Evolutionary conservation across 208 protist genomes (phyloP).

Genomic region (Leptomonas seymouri): DNA sequence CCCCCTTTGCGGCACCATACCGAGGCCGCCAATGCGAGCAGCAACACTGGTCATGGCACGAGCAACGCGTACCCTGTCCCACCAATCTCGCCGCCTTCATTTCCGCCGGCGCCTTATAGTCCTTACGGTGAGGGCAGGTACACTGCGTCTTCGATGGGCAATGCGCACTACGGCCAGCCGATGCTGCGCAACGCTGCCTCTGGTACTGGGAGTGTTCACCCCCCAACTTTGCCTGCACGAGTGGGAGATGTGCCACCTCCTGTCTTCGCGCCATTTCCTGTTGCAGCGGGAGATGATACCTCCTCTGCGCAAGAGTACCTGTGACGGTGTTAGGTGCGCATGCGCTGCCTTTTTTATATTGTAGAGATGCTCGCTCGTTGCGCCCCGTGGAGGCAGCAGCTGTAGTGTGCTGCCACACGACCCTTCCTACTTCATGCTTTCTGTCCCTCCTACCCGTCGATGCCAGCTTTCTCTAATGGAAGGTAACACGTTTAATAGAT

Average conservation of each 20-base stretch:
- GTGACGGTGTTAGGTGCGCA: not conserved
- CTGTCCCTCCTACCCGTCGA: not conserved
- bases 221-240: not conserved
- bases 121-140: not conserved
- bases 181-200: not conserved
- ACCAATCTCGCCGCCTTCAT: not conserved
- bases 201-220: too few relatives aligned
- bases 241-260: constrained; percentile 1
- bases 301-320: constrained; percentile 1
- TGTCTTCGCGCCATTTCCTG: constrained; percentile 15
- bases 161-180: not conserved
- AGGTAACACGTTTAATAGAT: too few relatives aligned
- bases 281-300: not conserved
- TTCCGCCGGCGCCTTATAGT: constrained; percentile 1
- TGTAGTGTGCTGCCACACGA: not conserved
- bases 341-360: not conserved
- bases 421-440: not conserved
- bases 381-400: not conserved
- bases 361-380: not conserved
- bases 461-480: too few relatives aligned
- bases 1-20: not conserved
- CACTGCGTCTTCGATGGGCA: not conserved
- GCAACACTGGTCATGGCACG: not conserved
- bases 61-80: not conserved
- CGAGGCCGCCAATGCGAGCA: too few relatives aligned